A percentile compares a stretch with the other conserved stretches of the same genome.
Evolutionary conservation across 306 rosid genomes (phyloP).

Genomic region (Cucumis melo): DNA sequence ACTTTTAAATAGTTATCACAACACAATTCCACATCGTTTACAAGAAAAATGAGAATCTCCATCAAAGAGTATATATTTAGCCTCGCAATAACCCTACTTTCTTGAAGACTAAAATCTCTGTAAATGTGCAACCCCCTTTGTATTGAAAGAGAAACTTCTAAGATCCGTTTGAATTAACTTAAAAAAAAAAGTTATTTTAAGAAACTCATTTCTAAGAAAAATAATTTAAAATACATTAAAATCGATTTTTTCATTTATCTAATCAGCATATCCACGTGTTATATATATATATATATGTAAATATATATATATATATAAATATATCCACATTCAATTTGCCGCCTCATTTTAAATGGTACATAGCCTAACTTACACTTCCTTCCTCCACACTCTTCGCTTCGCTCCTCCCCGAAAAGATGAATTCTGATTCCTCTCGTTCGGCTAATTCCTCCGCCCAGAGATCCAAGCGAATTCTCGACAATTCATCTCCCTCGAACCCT

Average conservation of each 20-base stretch:
- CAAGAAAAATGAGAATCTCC: too few species aligned
- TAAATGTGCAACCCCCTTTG: too few species aligned
- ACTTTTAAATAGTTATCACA: too few species aligned
- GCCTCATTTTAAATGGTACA: slow-evolving; percentile 23
- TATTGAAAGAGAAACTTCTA: too few species aligned
- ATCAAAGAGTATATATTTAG: too few species aligned
- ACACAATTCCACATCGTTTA: too few species aligned
- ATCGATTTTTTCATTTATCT: background rate
- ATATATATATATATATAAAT: too few species aligned
- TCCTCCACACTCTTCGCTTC: slow-evolving; percentile 12
- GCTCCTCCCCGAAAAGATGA: slow-evolving; percentile 18
- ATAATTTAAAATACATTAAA: too few species aligned
- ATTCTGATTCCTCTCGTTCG: slow-evolving; percentile 43
- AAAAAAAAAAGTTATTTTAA: background rate
- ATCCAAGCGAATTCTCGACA: slow-evolving; percentile 37
- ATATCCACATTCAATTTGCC: slow-evolving; percentile 10
- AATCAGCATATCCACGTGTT: background rate
- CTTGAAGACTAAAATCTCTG: too few species aligned
- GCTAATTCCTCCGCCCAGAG: slow-evolving; percentile 27
- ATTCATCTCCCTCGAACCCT: slow-evolving; percentile 28
- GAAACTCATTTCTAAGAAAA: background rate
- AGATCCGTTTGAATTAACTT: too few species aligned
- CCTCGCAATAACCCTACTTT: too few species aligned
- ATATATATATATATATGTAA: too few species aligned
- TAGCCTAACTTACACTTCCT: background rate